Evolutionary conservation across 2,329 filamentous ascomycete species (phyloP).

Genomic region (Colletotrichum sp.): DNA sequence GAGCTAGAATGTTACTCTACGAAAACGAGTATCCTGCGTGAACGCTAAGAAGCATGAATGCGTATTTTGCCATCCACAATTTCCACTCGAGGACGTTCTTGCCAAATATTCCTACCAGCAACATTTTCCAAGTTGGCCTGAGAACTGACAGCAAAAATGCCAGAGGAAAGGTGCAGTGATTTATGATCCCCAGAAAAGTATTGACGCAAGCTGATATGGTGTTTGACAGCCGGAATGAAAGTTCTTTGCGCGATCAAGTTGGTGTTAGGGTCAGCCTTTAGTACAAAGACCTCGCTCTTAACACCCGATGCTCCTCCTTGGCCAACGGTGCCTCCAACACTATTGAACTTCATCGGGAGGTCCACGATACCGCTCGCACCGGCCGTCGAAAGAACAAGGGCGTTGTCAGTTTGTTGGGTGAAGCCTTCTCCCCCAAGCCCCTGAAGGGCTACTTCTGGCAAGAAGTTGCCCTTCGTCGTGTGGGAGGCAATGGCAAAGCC

Average conservation of each 20-base stretch:
- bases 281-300: background rate
- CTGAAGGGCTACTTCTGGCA: background rate
- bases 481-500: conserved; percentile 20
- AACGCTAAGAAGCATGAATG: background rate
- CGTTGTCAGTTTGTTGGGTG: background rate
- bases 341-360: background rate
- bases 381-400: background rate
- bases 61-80: background rate
- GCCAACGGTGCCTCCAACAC: background rate
- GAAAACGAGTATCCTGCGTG: background rate
- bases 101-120: background rate
- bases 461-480: background rate
- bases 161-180: background rate
- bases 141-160: background rate
- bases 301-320: background rate
- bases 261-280: conserved; percentile 24
- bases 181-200: too few relatives aligned
- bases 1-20: background rate
- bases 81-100: background rate
- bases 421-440: background rate
- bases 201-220: background rate
- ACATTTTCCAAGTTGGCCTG: background rate
- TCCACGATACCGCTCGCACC: conserved; percentile 17
- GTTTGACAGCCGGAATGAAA: conserved; percentile 3
- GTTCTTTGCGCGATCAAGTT: conserved; percentile 19